Percentiles rank a stretch among this genome's conserved stretches.
Evolutionary conservation across 1,284 basidiomycete species (phyloP).

Genomic region (Pseudozyma sp.): DNA sequence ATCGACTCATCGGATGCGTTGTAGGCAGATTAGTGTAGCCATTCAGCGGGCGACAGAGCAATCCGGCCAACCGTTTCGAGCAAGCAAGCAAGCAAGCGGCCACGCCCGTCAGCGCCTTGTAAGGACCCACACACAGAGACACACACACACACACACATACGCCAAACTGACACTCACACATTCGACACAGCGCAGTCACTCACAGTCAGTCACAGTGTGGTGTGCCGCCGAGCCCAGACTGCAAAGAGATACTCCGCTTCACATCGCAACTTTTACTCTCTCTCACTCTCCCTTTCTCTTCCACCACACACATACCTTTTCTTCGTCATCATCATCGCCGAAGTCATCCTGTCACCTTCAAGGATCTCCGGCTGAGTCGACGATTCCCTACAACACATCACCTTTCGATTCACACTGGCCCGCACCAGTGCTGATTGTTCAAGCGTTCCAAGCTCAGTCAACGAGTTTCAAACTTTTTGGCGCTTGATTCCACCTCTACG

Average conservation of each 20-base stretch:
- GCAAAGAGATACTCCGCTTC: slow-evolving; percentile 9
- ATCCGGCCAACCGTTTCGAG: not conserved
- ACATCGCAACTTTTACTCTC: not conserved
- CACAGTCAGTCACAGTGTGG: not conserved
- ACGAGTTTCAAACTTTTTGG: not conserved
- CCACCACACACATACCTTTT: slow-evolving; percentile 12
- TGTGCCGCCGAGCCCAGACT: slow-evolving; percentile 1
- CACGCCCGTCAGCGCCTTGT: slow-evolving; percentile 4
- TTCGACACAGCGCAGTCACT: not conserved
- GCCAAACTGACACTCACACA: slow-evolving; percentile 3
- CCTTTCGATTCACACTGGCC: slow-evolving; percentile 1
- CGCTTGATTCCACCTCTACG: not conserved
- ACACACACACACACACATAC: not conserved
- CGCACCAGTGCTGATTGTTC: not conserved
- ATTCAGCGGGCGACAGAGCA: not conserved
- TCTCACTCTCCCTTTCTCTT: slow-evolving; percentile 9
- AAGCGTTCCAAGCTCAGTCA: not conserved
- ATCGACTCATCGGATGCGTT: slow-evolving; percentile 16
- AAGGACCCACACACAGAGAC: not conserved
- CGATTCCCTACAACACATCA: slow-evolving; percentile 3
- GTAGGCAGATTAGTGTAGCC: not conserved
- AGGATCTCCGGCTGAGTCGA: slow-evolving; percentile 31
- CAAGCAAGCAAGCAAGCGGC: slow-evolving; percentile 2
- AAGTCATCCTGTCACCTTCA: slow-evolving; percentile 6
- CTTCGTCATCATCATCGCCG: slow-evolving; percentile 15